A percentile compares a stretch with the other conserved stretches of the same genome.
Evolutionary conservation across 2,329 filamentous ascomycete genomes (phyloP).

Genomic region (Talaromyces sp.): DNA sequence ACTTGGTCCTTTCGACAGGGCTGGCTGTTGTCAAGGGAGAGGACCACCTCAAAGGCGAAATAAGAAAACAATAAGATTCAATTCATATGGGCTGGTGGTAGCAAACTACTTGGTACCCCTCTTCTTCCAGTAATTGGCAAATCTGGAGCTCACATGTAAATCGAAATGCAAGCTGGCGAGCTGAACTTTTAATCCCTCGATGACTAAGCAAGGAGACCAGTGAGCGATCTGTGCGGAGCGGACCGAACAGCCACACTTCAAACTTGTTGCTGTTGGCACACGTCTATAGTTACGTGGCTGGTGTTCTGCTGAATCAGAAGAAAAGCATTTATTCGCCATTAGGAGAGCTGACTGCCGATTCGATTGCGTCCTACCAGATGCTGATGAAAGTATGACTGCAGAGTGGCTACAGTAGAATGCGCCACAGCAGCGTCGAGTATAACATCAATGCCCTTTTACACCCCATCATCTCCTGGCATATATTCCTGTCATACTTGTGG

Average conservation of each 20-base stretch:
- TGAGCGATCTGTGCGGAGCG: not conserved
- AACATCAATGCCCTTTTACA: not conserved
- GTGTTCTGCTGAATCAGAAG: too few relatives aligned
- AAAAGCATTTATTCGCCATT: too few relatives aligned
- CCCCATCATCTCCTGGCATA: not conserved
- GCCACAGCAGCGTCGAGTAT: not conserved
- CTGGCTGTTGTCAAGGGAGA: not conserved
- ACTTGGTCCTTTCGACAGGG: not conserved
- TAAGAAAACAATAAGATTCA: not conserved
- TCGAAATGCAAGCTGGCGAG: not conserved
- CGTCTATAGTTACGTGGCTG: too few relatives aligned
- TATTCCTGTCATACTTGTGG: not conserved
- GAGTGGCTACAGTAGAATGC: not conserved
- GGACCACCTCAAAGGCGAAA: not conserved
- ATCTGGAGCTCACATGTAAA: not conserved
- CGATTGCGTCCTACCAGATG: not conserved
- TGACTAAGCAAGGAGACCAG: not conserved
- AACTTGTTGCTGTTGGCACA: too few relatives aligned
- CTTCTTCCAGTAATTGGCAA: not conserved
- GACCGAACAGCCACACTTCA: not conserved
- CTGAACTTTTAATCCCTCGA: not conserved
- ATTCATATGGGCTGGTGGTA: not conserved
- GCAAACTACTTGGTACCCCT: conserved; percentile 1
- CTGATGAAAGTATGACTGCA: conserved; percentile 14
- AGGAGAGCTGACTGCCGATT: not conserved